Evolutionary conservation across 1,284 basidiomycete genomes (phyloP), one percentile per base, ranked within the genome.

Genomic region (Rhodotorula sp.): DNA sequence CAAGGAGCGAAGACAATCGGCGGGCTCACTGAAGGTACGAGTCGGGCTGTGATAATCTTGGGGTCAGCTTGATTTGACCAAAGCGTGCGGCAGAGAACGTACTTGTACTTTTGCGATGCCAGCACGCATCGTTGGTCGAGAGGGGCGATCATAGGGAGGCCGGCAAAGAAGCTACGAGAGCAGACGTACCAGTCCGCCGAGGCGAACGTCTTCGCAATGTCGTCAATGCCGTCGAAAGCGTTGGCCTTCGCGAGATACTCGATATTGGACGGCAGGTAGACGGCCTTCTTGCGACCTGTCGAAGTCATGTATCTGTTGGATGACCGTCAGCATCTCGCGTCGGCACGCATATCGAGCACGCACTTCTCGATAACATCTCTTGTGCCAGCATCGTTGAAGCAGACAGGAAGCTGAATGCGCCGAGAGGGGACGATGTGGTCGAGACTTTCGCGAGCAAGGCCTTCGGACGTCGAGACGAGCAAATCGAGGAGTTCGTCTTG

Each of bases 261-360:
- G 53, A 87, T 79, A 74, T 89, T 89, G 77, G 85, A 86, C 0
- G 87, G 88, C 0, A 90, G 80, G 76, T 89, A 89, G 1, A 85
- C 85, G 0, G 88, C 87, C 62, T 83, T 84, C 62, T 83, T 60
- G 7, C 70, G 81, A 20, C 88, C 80, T 0, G 81, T 84, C 0
- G 84, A 84, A 7, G 79, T 80, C 83, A 86, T 86, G 77, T 88
- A 89, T 62, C 83, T 81, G 40, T 44, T 18, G 40, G 13, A 44
- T 10, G 40, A 13, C 5, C 16, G 40, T 44, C 40, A 44, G 40
- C 40, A 18, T 15, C 40, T 18, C 10, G 13, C 40, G 8, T 44
- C 16, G 40, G 11, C 13, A 7, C 15, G 16, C 9, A 44, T 13
- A 44, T 44, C 3, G 9, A 18, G 40, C 40, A 44, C 40, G 16